Evolutionary conservation across 139 green algal species (phyloP).

Genomic region (Diplosphaera chodatii): DNA sequence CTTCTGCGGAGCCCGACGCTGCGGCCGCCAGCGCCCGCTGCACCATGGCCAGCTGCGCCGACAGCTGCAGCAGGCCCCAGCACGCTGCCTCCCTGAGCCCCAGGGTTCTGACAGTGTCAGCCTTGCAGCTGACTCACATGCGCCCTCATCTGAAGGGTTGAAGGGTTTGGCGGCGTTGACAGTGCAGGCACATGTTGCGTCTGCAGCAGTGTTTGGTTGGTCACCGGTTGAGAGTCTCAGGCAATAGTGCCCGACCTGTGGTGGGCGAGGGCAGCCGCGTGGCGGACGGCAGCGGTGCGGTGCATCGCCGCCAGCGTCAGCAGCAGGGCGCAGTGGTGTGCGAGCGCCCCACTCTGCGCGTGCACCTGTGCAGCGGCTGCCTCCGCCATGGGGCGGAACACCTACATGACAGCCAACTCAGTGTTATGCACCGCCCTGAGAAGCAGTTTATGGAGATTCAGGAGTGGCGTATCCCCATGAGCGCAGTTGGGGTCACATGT

Average conservation of each 20-base stretch:
- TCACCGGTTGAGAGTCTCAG: too few species aligned
- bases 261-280: background rate
- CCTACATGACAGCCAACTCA: background rate
- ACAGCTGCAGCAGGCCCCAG: background rate
- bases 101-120: background rate
- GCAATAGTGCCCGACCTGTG: background rate
- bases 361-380: background rate
- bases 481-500: too few species aligned
- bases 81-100: background rate
- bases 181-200: too few species aligned
- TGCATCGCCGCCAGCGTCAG: background rate
- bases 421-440: too few species aligned
- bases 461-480: too few species aligned
- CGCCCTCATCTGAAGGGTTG: too few species aligned
- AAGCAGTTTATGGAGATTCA: too few species aligned
- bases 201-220: too few species aligned
- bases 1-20: background rate
- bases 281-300: too few species aligned
- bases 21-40: too few species aligned
- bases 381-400: background rate
- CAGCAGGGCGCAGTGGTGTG: background rate
- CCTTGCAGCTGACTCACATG: background rate
- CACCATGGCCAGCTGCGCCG: background rate
- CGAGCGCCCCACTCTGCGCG: background rate
- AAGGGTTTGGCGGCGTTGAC: too few species aligned